Evolutionary conservation across 345 rosid genomes (phyloP).

Genomic region (Melaleuca quinquenervia): DNA sequence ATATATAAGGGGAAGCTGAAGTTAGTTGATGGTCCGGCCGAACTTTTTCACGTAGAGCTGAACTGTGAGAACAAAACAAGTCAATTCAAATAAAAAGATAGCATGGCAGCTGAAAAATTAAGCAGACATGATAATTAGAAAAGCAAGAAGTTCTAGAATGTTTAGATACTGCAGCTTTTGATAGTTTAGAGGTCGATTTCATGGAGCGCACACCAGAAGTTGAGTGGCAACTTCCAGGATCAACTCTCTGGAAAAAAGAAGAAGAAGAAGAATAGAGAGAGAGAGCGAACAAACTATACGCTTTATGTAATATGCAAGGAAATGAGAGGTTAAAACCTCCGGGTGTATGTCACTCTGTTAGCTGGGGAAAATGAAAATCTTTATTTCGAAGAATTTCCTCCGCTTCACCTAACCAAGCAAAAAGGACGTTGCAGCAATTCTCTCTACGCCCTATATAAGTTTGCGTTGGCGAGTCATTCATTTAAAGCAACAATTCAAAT

Average conservation of each 20-base stretch:
- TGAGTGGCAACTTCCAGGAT: background rate
- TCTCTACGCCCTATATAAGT: background rate
- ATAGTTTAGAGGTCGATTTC: background rate
- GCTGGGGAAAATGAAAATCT: background rate
- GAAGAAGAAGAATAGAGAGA: background rate
- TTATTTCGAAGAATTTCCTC: conserved; percentile 3
- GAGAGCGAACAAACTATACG: background rate
- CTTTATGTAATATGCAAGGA: conserved; percentile 17
- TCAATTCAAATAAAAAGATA: background rate
- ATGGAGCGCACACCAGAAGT: background rate
- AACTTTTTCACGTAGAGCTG: background rate
- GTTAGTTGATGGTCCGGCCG: background rate
- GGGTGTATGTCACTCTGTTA: background rate
- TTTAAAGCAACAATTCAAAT: background rate
- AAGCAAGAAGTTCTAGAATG: background rate
- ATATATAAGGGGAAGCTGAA: background rate
- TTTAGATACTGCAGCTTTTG: background rate
- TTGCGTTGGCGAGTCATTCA: background rate
- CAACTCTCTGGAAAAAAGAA: background rate
- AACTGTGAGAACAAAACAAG: background rate
- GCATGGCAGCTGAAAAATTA: background rate
- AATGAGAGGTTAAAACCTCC: background rate
- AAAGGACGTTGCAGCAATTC: conserved; percentile 16
- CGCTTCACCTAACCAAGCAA: conserved; percentile 14
- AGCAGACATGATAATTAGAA: background rate